Evolutionary conservation across 1,139 yeast species (phyloP).

Genomic region (Candida tetrigidarum): DNA sequence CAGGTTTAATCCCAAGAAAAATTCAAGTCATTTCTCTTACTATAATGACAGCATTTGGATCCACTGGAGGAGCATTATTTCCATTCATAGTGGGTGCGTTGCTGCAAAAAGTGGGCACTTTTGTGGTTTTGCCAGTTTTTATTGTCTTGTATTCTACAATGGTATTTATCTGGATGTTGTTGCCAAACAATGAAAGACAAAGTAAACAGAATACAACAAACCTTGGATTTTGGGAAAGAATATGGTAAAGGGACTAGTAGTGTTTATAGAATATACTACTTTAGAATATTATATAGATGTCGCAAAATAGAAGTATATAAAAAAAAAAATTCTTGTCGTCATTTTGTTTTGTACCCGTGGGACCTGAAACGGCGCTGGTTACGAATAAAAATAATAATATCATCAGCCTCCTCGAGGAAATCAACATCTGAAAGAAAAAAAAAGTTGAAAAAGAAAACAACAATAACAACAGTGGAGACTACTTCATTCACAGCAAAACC

Average conservation of each 20-base stretch:
- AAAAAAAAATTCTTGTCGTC: too few relatives aligned
- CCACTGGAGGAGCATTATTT: constrained; percentile 62
- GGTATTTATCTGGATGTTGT: constrained; percentile 45
- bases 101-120: constrained; percentile 55
- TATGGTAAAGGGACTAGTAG: constrained; percentile 22
- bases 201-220: constrained; percentile 14
- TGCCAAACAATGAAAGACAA: constrained; percentile 43
- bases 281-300: too few relatives aligned
- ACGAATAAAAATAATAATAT: too few relatives aligned
- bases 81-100: constrained; percentile 61
- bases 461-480: too few relatives aligned
- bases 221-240: constrained; percentile 24
- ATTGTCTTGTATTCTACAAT: constrained; percentile 43
- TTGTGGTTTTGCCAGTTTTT: constrained; percentile 57
- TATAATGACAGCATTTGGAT: constrained; percentile 61
- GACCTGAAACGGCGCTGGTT: too few relatives aligned
- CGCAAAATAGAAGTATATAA: too few relatives aligned
- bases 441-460: too few relatives aligned
- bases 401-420: too few relatives aligned
- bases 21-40: constrained; percentile 58
- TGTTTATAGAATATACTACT: too few relatives aligned
- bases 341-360: too few relatives aligned
- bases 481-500: too few relatives aligned
- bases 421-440: too few relatives aligned
- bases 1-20: constrained; percentile 52